Evolutionary conservation across 192 early-diverging fungal species (phyloP).

Genomic region (Podila clonocystis): DNA sequence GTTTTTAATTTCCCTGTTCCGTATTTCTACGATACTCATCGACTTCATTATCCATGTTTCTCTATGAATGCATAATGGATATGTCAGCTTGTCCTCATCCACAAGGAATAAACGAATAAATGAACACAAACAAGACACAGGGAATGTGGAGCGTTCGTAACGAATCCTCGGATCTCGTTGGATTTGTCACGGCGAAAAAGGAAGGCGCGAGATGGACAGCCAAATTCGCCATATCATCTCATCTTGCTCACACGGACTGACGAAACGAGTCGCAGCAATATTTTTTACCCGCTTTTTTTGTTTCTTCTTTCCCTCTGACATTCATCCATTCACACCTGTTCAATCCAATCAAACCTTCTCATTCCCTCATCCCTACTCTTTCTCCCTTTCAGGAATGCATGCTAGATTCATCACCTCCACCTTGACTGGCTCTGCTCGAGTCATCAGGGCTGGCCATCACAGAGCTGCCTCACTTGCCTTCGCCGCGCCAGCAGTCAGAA

Average conservation of each 20-base stretch:
- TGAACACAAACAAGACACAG: too few species aligned
- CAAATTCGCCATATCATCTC: conserved; percentile 7
- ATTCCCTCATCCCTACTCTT: background rate
- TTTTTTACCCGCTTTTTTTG: conserved; percentile 4
- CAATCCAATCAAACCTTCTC: background rate
- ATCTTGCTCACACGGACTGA: conserved; percentile 3
- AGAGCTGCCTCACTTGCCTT: conserved; percentile 21
- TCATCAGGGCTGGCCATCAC: conserved; percentile 12
- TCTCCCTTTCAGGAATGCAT: conserved; percentile 19
- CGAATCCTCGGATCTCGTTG: too few species aligned
- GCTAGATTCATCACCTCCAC: conserved; percentile 32
- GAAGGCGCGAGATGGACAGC: background rate
- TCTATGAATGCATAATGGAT: too few species aligned
- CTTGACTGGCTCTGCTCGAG: conserved; percentile 32
- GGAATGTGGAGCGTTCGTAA: too few species aligned
- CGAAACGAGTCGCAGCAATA: background rate
- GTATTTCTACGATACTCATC: too few species aligned
- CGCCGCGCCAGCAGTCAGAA: conserved; percentile 20
- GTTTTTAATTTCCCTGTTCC: too few species aligned
- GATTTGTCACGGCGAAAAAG: background rate
- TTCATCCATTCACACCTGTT: background rate
- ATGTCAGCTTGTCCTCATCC: too few species aligned
- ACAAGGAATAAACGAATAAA: too few species aligned
- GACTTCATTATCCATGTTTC: too few species aligned
- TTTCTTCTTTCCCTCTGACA: background rate